A percentile compares a stretch with the other conserved stretches of the same genome.
phyloP scores from a whole-genome alignment of 2,329 filamentous ascomycete genomes.

The Monilinia laxa region DNA sequence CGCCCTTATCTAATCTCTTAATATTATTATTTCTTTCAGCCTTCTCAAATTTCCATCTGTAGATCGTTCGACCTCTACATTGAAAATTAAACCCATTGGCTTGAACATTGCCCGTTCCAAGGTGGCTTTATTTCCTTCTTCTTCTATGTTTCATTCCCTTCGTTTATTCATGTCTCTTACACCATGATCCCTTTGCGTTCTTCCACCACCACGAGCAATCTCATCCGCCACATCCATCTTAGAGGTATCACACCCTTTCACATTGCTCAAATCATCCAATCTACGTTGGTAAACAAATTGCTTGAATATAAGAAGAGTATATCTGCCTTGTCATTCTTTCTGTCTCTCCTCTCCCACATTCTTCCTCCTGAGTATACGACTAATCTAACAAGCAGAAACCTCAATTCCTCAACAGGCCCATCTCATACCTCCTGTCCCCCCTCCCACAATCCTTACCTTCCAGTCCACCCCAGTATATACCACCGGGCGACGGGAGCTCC shows the following conservation, averaged over 20 bases:
- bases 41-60: background rate
- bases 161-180: background rate
- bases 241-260: slow-evolving; percentile 54
- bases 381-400: background rate
- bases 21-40: slow-evolving; percentile 1
- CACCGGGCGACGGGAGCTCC: slow-evolving; percentile 75
- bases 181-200: background rate
- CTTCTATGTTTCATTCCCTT: background rate
- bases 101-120: too few species aligned
- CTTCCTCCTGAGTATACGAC: slow-evolving; percentile 45
- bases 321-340: slow-evolving; percentile 36
- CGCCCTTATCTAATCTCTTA: slow-evolving; percentile 17
- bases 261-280: slow-evolving; percentile 56
- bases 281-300: slow-evolving; percentile 54
- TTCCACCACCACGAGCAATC: slow-evolving; percentile 30
- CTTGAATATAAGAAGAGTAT: slow-evolving; percentile 56
- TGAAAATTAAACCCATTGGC: background rate
- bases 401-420: background rate
- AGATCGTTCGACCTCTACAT: background rate
- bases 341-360: slow-evolving; percentile 24
- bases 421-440: slow-evolving; percentile 44
- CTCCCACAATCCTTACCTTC: slow-evolving; percentile 77
- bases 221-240: slow-evolving; percentile 59
- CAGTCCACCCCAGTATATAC: slow-evolving; percentile 83
- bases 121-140: too few species aligned